Conservation (phyloP, 2,329 filamentous ascomycete genomes). For the Capronia coronata region DNA sequence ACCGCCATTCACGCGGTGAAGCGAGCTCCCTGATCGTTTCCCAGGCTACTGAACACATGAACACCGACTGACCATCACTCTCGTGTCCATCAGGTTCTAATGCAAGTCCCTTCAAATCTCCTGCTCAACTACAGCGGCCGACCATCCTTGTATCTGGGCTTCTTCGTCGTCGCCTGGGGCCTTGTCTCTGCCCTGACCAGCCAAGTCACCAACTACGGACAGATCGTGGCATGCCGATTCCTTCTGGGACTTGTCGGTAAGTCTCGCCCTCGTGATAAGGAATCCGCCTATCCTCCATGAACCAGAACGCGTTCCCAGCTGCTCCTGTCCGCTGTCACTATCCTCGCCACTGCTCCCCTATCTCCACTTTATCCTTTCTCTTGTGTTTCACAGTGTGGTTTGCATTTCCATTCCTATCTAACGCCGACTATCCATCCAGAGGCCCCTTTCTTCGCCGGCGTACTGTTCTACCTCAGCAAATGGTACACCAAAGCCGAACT, state of each 20-base stretch:
- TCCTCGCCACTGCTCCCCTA: no score
- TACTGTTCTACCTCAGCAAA: conserved; percentile 54
- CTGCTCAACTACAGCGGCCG: conserved; percentile 33
- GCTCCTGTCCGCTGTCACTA: no score
- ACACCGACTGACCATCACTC: background rate
- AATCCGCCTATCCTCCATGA: no score
- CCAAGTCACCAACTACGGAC: conserved; percentile 38
- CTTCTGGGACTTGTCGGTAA: conserved; percentile 42
- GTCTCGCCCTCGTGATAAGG: no score
- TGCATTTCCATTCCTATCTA: background rate
- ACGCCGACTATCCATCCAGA: conserved; percentile 23
- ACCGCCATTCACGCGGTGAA: no score
- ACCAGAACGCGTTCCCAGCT: no score
- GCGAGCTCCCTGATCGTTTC: no score
- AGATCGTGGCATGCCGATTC: conserved; percentile 39
- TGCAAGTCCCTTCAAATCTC: conserved; percentile 42
- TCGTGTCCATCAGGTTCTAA: no score
- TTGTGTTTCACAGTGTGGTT: no score
- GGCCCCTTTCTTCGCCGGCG: no score
- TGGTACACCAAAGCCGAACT: conserved; percentile 59
- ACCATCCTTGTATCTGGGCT: conserved; percentile 41
- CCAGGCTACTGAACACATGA: background rate
- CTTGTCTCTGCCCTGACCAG: conserved; percentile 41
- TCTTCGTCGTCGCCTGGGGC: conserved; percentile 43
- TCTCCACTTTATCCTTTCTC: no score